Base-by-base conservation (phyloP, 179 eudicot species). In the Beta lomatogona region DNA sequence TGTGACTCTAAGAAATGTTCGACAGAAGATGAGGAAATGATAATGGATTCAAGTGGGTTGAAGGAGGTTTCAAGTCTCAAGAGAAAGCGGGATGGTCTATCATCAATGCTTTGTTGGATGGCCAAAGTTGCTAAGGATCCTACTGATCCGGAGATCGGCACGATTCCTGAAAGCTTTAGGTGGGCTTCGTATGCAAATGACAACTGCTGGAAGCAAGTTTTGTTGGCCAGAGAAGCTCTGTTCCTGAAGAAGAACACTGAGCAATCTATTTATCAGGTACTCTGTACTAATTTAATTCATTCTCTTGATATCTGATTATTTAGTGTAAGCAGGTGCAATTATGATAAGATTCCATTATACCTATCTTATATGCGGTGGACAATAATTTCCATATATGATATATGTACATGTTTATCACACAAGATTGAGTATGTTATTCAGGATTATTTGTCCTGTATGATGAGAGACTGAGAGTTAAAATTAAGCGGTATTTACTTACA, bases 51-150 rank as follows among this genome's bases (percentile, higher is more conserved):
- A 5, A 82, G 76, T 64, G 80, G 31, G 16, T 66, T 8, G 53
- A 81, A 86, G 58, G 89, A 83, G 74, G 80, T 83, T 71, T 71
- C 77, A 14, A 81, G 79, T 82, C 78, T 28, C 22, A 83, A 85
- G 78, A 81, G 93, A 77, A 91, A 93, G 90, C 87, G 90, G 45
- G 93, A 85, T 36, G 67, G 86, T 80, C 18, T 82, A 15, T 77
- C 57, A 54, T 86, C 73, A 41, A 85, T 91, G 91, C 76, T 96
- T 65, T 36, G 81, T 60, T 96, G 98, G 98, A 71, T 94, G 77
- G 67, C 66, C 61, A 77, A 84, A 68, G 89, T 89, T 81, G 93
- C 97, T 21, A 96, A 88, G 84, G 84, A 94, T 87, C 97, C 97
- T 77, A 85, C 89, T 77, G 86, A 90, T 79, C 87, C 85, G 44